phyloP scores from a whole-genome alignment of 2,329 filamentous ascomycete species.

The Escovopsis sp. region DNA sequence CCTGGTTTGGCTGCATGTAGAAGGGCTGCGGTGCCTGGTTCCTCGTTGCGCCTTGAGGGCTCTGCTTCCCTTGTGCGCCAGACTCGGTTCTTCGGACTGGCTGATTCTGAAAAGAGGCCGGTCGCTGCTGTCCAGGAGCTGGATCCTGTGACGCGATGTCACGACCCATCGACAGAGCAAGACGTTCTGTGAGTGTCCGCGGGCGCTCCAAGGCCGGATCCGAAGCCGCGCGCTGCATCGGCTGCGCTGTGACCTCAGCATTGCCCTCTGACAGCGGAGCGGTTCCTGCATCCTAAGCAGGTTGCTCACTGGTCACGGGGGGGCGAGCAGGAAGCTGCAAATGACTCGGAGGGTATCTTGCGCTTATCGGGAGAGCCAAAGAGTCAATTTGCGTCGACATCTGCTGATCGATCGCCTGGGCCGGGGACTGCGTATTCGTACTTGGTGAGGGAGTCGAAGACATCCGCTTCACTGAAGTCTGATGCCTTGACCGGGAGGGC shows the following conservation, averaged over 20 bases:
- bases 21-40: not conserved
- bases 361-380: not conserved
- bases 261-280: constrained; percentile 1
- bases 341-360: not conserved
- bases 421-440: not conserved
- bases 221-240: not conserved
- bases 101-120: not conserved
- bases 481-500: no score
- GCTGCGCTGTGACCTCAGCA: not conserved
- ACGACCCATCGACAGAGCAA: not conserved
- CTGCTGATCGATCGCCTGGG: not conserved
- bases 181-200: not conserved
- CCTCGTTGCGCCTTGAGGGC: not conserved
- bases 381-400: not conserved
- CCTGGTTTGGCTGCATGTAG: constrained; percentile 4
- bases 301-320: constrained; percentile 3
- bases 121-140: not conserved
- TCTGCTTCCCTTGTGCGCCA: not conserved
- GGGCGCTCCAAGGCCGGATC: not conserved
- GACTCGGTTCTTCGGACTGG: not conserved
- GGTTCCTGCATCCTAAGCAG: constrained; percentile 9
- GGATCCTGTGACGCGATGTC: not conserved
- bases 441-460: no score
- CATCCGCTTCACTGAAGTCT: no score
- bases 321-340: not conserved